Base-by-base conservation (phyloP, 129 eudicot species). In the Logfia minima region DNA sequence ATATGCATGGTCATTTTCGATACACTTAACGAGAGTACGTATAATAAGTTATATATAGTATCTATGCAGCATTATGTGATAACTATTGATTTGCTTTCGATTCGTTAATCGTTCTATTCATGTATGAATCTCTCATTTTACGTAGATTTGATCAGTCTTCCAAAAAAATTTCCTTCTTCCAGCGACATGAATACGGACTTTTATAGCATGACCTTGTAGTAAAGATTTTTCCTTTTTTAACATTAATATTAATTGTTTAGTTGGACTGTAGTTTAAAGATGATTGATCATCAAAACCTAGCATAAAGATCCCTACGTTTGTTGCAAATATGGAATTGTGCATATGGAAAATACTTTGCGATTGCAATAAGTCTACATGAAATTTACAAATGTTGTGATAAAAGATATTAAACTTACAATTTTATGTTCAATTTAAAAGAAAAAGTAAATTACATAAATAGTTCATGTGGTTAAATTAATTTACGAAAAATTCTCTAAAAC, bases 1-100 rank as follows among this genome's bases (percentile, higher is more conserved):
- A 60, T 70, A 48, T 59, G 84, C 72, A 81, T 16, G 55, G 76
- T 75, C 84, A 34, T 75, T 81, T 81, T 81, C 80, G 34, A 67
- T 66, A 74, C 70, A n/a, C 80, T 74, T 26, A 58, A 66, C 45
- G 24, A 3, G 24, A 3, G 60, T 71, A 68, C 17, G 22, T 77
- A 56, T 77, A 66, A 66, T 76, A 13, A 34, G 29, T 67, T 77
- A 77, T 67, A 52, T 77, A 67, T 77, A 55, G 80, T 68, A 77
- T 77, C 28, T 68, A 55, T 67, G 74, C 41, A 67, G 68, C 67
- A 35, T n/a, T 63, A 66, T 37, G 43, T 35, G 58, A 18, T 14
- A 52, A 28, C 63, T 56, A 66, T 28, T 80, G 70, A 80, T 41
- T 41, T 68, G 65, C 60, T 81, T 74, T 80, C 9, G 16, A 16